phyloP scores from a whole-genome alignment of 768 basidiomycete genomes.

The Chalciporus piperatus region DNA sequence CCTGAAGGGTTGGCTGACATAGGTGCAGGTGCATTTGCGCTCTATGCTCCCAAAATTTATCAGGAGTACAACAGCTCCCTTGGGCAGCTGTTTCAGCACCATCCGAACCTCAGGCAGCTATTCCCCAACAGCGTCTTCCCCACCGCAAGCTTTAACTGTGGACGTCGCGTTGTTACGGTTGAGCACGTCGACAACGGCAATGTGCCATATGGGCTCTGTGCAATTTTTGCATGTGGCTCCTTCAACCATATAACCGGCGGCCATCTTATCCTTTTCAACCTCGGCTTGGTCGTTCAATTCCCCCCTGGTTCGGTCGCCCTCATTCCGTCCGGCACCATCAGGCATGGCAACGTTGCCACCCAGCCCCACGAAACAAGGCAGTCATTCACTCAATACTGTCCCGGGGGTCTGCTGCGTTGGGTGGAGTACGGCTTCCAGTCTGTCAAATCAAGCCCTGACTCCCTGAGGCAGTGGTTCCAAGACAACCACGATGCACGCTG shows the following conservation, averaged over 20 bases:
- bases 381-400: constrained; percentile 5
- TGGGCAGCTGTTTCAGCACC: not conserved
- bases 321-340: not conserved
- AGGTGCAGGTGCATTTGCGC: constrained; percentile 12
- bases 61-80: not conserved
- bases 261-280: not conserved
- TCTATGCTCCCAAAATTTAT: constrained; percentile 24
- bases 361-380: not conserved
- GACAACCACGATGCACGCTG: not conserved
- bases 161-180: constrained; percentile 6
- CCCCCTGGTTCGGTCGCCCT: not conserved
- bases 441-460: not conserved
- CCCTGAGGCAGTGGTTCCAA: not conserved
- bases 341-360: not conserved
- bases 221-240: constrained; percentile 27
- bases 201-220: constrained; percentile 32
- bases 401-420: not conserved
- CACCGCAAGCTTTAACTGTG: constrained; percentile 31
- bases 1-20: too few relatives aligned
- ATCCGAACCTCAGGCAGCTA: constrained; percentile 3
- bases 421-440: not conserved
- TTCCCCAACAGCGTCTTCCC: constrained; percentile 31
- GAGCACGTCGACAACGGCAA: constrained; percentile 32
- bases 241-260: not conserved
- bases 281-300: not conserved